phyloP scores from a whole-genome alignment of 2,329 filamentous ascomycete species.

The Exophiala bonariae region DNA sequence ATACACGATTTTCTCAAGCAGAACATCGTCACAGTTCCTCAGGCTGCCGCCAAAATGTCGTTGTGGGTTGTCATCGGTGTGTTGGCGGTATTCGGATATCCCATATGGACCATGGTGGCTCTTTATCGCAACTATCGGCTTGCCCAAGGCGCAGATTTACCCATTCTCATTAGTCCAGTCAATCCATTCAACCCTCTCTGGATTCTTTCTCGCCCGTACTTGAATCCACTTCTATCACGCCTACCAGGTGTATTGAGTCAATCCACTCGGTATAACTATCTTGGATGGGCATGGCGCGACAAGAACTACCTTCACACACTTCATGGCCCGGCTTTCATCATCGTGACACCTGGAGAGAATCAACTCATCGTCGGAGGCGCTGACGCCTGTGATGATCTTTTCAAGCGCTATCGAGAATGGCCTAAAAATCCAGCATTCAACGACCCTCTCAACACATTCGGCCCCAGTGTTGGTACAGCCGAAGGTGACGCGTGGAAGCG shows the following conservation, averaged over 20 bases:
- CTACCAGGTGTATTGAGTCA: constrained; percentile 7
- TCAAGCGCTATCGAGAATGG: constrained; percentile 2
- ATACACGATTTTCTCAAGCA: too few relatives aligned
- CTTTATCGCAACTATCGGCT: constrained; percentile 10
- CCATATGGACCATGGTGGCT: constrained; percentile 3
- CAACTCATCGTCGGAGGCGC: constrained; percentile 9
- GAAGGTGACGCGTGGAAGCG: constrained; percentile 36
- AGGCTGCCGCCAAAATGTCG: background rate
- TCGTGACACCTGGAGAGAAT: constrained; percentile 9
- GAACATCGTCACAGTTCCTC: too few relatives aligned
- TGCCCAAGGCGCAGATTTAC: constrained; percentile 5
- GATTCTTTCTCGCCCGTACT: constrained; percentile 6
- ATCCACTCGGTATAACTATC: constrained; percentile 10
- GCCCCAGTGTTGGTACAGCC: constrained; percentile 8
- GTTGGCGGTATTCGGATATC: background rate
- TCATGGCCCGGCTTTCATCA: constrained; percentile 5
- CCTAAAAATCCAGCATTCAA: constrained; percentile 7
- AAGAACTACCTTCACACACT: background rate
- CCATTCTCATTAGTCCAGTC: constrained; percentile 12
- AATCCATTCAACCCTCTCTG: constrained; percentile 13
- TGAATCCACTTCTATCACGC: constrained; percentile 3
- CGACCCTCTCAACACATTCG: constrained; percentile 8
- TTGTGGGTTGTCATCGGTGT: background rate
- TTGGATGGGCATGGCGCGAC: constrained; percentile 10
- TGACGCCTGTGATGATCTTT: constrained; percentile 1